These are phyloP conservation scores for Cucurbita argyrosperma DNA, from an alignment of 306 rosid species.

Conservation along the genomic window DNA sequence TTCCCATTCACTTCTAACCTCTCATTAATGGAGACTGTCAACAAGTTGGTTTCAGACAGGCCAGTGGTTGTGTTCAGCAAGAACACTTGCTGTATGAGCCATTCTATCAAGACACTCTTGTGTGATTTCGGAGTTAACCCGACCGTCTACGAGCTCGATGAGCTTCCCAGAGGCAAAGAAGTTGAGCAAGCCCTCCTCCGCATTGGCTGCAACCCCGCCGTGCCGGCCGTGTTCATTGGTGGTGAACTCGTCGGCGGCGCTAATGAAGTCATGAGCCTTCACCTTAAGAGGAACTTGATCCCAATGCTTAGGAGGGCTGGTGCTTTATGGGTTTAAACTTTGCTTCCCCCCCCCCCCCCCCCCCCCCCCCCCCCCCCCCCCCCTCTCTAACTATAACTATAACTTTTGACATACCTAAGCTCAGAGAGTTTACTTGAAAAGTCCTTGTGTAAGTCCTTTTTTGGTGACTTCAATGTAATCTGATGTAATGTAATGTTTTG, in stretches of 20 bases:
- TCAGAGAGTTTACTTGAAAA: constrained; percentile 2
- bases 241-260: constrained; percentile 78
- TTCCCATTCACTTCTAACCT: background rate
- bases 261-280: constrained; percentile 88
- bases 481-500: background rate
- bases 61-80: constrained; percentile 95
- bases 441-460: constrained; percentile 1
- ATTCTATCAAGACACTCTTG: constrained; percentile 67
- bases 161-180: constrained; percentile 72
- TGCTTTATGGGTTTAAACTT: constrained; percentile 66
- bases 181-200: constrained; percentile 70
- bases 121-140: constrained; percentile 83
- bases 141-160: constrained; percentile 68
- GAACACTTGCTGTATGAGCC: constrained; percentile 76
- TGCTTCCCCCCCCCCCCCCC: background rate
- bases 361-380: too few species aligned
- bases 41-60: constrained; percentile 63
- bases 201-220: constrained; percentile 58
- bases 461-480: constrained; percentile 7
- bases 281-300: constrained; percentile 60
- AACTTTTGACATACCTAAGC: background rate
- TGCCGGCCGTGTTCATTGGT: constrained; percentile 76
- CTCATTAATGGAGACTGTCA: constrained; percentile 56
- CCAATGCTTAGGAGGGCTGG: constrained; percentile 88
- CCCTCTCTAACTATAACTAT: too few species aligned